Conservation (phyloP, 345 rosid genomes). For the Limnanthes douglasii region DNA sequence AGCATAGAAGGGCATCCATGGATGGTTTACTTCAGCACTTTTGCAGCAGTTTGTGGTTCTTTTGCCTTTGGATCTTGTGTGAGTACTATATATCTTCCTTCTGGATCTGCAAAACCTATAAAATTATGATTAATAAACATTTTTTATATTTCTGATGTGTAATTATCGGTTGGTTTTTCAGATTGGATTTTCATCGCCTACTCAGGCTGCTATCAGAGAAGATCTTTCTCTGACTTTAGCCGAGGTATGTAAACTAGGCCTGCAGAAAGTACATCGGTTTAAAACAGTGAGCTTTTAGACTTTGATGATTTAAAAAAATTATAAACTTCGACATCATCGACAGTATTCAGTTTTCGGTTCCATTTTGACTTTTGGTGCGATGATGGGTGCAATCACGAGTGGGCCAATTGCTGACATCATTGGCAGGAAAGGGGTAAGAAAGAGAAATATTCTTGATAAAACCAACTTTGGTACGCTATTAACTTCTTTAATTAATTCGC, state of each 20-base stretch:
- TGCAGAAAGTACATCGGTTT: too few relatives aligned
- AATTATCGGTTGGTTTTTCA: too few relatives aligned
- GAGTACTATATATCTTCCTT: too few relatives aligned
- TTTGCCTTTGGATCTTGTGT: constrained; percentile 77
- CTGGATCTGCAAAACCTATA: not conserved
- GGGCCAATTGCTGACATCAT: constrained; percentile 68
- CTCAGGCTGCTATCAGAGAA: constrained; percentile 62
- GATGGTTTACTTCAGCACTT: constrained; percentile 76
- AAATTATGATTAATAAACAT: constrained; percentile 4
- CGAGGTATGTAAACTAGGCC: constrained; percentile 23
- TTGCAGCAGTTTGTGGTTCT: constrained; percentile 79
- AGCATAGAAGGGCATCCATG: constrained; percentile 24
- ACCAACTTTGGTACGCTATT: too few relatives aligned
- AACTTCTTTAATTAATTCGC: too few relatives aligned
- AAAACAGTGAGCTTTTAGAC: too few relatives aligned
- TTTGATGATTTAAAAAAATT: too few relatives aligned
- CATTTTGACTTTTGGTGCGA: constrained; percentile 76
- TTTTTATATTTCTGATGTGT: constrained; percentile 7
- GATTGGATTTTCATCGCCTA: constrained; percentile 88
- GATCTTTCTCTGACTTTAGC: constrained; percentile 54
- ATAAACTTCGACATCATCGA: too few relatives aligned
- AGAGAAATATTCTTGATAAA: too few relatives aligned
- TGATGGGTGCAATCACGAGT: constrained; percentile 88
- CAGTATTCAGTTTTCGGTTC: constrained; percentile 89
- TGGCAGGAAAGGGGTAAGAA: constrained; percentile 82